Conservation (phyloP, 805 yeast genomes). For the Candida tammaniensis region DNA sequence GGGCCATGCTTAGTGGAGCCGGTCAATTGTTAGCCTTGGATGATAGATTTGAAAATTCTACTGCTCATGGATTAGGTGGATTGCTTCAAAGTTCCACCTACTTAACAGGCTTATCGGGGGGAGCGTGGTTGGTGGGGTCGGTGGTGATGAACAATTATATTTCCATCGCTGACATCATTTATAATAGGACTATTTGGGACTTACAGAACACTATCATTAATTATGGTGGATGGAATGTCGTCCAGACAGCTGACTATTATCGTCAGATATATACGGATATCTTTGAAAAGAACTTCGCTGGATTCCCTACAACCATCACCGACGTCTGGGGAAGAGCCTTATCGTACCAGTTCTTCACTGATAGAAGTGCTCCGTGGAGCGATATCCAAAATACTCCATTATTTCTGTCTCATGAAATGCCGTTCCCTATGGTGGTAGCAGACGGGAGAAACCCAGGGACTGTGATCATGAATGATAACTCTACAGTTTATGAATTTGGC, state of each 20-base stretch:
- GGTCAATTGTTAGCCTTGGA: conserved; percentile 82
- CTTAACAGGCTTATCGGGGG: conserved; percentile 67
- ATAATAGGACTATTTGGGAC: conserved; percentile 32
- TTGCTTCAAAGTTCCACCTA: conserved; percentile 70
- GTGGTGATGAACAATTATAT: conserved; percentile 59
- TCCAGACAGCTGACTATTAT: conserved; percentile 57
- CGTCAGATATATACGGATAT: conserved; percentile 25
- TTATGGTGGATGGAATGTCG: conserved; percentile 56
- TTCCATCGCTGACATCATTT: conserved; percentile 41
- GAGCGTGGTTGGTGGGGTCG: conserved; percentile 64
- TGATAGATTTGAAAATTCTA: conserved; percentile 56
- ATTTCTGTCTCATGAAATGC: conserved; percentile 32
- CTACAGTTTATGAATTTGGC: conserved; percentile 36
- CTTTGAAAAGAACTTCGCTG: conserved; percentile 30
- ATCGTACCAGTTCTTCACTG: conserved; percentile 36
- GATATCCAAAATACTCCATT: conserved; percentile 20
- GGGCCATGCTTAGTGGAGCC: conserved; percentile 86
- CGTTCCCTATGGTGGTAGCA: conserved; percentile 38
- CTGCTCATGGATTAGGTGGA: conserved; percentile 67
- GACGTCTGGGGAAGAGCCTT: conserved; percentile 44
- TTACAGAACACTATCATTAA: conserved; percentile 66
- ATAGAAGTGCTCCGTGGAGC: conserved; percentile 29
- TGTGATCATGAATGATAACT: conserved; percentile 25
- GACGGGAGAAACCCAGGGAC: conserved; percentile 36
- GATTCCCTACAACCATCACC: conserved; percentile 34